These are phyloP conservation scores for Chytridium lagenaria DNA, from an alignment of 371 early-diverging fungal species.

Conservation along the genomic window DNA sequence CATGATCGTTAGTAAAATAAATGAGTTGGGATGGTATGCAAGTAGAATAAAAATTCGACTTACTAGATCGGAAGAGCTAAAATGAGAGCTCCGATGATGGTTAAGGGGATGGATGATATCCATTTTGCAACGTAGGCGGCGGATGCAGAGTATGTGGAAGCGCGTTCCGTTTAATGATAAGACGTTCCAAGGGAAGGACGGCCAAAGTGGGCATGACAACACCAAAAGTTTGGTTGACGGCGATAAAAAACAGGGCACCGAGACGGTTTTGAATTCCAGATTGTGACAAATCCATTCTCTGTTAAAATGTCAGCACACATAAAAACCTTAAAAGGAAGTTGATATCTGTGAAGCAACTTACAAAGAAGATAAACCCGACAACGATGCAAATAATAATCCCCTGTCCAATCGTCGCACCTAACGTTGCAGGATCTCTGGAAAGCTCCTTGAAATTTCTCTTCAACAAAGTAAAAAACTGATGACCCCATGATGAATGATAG, in stretches of 20 bases:
- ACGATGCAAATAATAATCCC: conserved; percentile 39
- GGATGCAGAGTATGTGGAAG: conserved; percentile 54
- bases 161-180: conserved; percentile 62
- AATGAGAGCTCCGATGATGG: conserved; percentile 39
- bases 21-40: conserved; percentile 4
- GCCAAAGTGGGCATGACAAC: conserved; percentile 54
- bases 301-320: not conserved
- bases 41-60: not conserved
- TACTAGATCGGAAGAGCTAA: conserved; percentile 40
- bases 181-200: conserved; percentile 49
- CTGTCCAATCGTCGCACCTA: conserved; percentile 50
- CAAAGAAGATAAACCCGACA: conserved; percentile 51
- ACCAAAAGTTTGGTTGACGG: conserved; percentile 58
- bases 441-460: conserved; percentile 53
- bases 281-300: conserved; percentile 29
- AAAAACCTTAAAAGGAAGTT: not conserved
- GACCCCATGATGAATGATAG: not conserved
- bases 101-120: conserved; percentile 45
- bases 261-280: conserved; percentile 54
- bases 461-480: conserved; percentile 34
- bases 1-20: not conserved
- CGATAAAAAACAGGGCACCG: conserved; percentile 58
- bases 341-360: not conserved
- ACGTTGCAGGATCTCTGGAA: conserved; percentile 41
- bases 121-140: conserved; percentile 60